Base-by-base conservation (phyloP, 805 yeast species). In the Ascoidea rubescens region DNA sequence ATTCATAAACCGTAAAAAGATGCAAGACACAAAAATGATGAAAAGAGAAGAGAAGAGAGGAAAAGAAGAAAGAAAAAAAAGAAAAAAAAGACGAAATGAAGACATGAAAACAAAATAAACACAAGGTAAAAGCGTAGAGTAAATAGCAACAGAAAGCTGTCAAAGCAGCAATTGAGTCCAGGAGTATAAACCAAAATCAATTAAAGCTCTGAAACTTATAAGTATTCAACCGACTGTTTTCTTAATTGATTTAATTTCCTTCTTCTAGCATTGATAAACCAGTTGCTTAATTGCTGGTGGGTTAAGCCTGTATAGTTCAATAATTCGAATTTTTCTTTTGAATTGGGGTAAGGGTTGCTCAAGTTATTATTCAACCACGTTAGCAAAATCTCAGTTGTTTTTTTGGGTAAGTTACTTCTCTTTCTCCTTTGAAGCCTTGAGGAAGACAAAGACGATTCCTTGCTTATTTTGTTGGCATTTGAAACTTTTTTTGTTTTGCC, bases 221-320 rank as follows among this genome's bases (percentile, higher is more conserved):
- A 4, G 10, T 10, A 8, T 17, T 16, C 28, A 49, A n/a, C 32
- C 16, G 21, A n/a, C 21, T 45, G 57, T 55, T 75, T 75, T 58
- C 75, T 71, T 55, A 78, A 65, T 47, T 64, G 59, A 61, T 74
- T 77, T 50, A 79, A 75, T 62, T 84, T 80, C 58, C 96, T 72
- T 60, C 95, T 72, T 59, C 96, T 76, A 17, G 91, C 95, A 63
- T 87, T 87, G 61, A 87, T 87, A 60, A 87, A 87, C 96, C 96
- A 87, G 62, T 87, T 87, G 57, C 85, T 77, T 54, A 87, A 72
- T 65, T 87, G 96, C 55, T 84, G 87, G 65, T 82, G 79, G 56
- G 87, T 84, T 61, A 87, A 72, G 0, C 91, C 91, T 0, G 96
- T 87, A 62, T 75, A 73, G 58, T 72, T 70, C 73, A 84, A 76